These are phyloP conservation scores for Luffa aegyptiaca DNA, from an alignment of 306 rosid genomes.

Conservation along the genomic window DNA sequence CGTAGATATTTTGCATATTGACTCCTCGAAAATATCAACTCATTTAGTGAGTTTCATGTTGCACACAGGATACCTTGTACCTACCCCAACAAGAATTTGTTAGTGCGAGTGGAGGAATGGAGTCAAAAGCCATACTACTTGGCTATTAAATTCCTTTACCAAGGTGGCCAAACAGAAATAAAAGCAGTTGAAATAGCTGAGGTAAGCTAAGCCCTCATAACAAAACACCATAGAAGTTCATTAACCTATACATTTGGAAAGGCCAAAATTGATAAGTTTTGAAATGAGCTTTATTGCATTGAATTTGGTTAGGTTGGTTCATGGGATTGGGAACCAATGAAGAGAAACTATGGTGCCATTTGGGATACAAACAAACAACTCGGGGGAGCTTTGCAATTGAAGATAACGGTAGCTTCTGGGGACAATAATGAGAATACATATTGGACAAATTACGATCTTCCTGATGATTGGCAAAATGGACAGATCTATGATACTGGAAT, in stretches of 20 bases:
- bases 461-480: conserved; percentile 58
- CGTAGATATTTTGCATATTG: too few species aligned
- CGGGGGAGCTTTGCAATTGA: conserved; percentile 50
- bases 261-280: not conserved
- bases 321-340: conserved; percentile 48
- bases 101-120: conserved; percentile 71
- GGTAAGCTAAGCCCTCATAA: conserved; percentile 27
- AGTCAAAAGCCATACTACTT: conserved; percentile 60
- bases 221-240: too few species aligned
- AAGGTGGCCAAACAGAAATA: conserved; percentile 94
- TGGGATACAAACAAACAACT: conserved; percentile 78
- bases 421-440: conserved; percentile 49
- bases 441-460: conserved; percentile 62
- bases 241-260: too few species aligned
- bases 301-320: conserved; percentile 48
- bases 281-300: not conserved
- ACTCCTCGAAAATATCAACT: not conserved
- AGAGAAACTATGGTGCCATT: conserved; percentile 56
- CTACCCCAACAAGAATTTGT: conserved; percentile 52
- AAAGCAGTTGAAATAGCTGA: conserved; percentile 63
- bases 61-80: conserved; percentile 62
- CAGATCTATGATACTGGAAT: conserved; percentile 44
- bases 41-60: not conserved
- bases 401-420: conserved; percentile 53
- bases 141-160: conserved; percentile 55